Evolutionary conservation across 2,329 filamentous ascomycete species (phyloP).

Genomic region (Exophiala sp.): DNA sequence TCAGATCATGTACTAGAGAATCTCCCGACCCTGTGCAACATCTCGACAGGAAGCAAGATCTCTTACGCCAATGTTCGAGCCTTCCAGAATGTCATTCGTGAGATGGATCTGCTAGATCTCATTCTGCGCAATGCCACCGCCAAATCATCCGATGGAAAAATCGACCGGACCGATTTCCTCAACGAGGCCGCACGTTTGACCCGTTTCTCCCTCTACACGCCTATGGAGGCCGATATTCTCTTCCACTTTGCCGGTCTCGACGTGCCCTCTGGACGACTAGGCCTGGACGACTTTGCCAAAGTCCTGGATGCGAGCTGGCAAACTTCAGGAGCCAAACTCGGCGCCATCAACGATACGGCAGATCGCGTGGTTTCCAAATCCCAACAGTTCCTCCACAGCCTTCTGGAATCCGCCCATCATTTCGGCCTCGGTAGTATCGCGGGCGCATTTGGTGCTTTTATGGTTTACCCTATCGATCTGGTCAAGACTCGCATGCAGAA

Average conservation of each 20-base stretch:
- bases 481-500: conserved; percentile 99
- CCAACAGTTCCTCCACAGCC: conserved; percentile 54
- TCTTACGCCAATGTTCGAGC: conserved; percentile 96
- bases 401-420: conserved; percentile 78
- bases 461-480: conserved; percentile 98
- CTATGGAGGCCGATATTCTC: conserved; percentile 96
- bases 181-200: conserved; percentile 88
- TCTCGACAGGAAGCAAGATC: conserved; percentile 83
- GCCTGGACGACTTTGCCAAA: conserved; percentile 81
- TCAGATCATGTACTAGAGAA: conserved; percentile 92
- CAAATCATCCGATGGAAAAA: conserved; percentile 83
- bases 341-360: conserved; percentile 35
- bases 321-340: conserved; percentile 50
- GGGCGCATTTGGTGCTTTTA: conserved; percentile 95
- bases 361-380: conserved; percentile 52
- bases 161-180: conserved; percentile 87
- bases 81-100: conserved; percentile 95
- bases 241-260: conserved; percentile 97
- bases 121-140: conserved; percentile 80
- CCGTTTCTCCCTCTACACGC: conserved; percentile 91
- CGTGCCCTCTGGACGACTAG: conserved; percentile 76
- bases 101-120: conserved; percentile 95
- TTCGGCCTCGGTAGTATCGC: conserved; percentile 84
- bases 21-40: conserved; percentile 88
- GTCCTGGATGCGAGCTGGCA: conserved; percentile 93